These are phyloP conservation scores for Phytophthora tubulina DNA, from an alignment of 352 stramenopile genomes.

Conservation along the genomic window DNA sequence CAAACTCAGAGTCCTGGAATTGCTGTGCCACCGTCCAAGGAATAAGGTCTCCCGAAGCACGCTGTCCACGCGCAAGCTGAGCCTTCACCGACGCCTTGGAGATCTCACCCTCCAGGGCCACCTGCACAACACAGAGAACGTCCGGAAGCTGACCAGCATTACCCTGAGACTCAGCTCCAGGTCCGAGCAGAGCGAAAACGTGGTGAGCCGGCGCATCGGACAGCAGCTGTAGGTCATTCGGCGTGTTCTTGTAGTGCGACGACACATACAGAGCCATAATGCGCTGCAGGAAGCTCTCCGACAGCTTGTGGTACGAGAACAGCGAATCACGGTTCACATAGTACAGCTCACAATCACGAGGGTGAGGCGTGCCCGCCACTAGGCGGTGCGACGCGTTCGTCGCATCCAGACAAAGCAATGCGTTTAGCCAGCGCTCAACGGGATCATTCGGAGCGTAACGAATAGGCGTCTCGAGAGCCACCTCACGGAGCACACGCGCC, in stretches of 20 bases:
- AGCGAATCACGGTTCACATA: constrained; percentile 99
- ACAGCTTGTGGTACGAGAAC: constrained; percentile 99
- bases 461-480: constrained; percentile 98
- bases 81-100: constrained; percentile 96
- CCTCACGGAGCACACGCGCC: constrained; percentile 92
- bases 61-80: constrained; percentile 96
- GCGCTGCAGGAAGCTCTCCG: constrained; percentile 95
- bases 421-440: constrained; percentile 98
- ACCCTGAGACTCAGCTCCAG: constrained; percentile 91
- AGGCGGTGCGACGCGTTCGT: constrained; percentile 88
- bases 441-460: constrained; percentile 96
- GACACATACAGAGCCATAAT: constrained; percentile 98
- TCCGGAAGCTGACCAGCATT: constrained; percentile 95
- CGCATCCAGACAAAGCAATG: constrained; percentile 96
- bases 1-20: constrained; percentile 99
- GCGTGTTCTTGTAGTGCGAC: constrained; percentile 99
- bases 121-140: constrained; percentile 98
- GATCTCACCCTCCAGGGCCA: constrained; percentile 98
- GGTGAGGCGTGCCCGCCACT: constrained; percentile 94
- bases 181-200: constrained; percentile 98
- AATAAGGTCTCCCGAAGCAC: constrained; percentile 98
- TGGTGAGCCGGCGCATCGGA: constrained; percentile 98
- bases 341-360: constrained; percentile 98
- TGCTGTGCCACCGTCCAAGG: constrained; percentile 99
- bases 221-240: constrained; percentile 99